These are phyloP conservation scores for Aeminium ludgeri DNA, from an alignment of 495 filamentous ascomycete species.

Conservation along the genomic window DNA sequence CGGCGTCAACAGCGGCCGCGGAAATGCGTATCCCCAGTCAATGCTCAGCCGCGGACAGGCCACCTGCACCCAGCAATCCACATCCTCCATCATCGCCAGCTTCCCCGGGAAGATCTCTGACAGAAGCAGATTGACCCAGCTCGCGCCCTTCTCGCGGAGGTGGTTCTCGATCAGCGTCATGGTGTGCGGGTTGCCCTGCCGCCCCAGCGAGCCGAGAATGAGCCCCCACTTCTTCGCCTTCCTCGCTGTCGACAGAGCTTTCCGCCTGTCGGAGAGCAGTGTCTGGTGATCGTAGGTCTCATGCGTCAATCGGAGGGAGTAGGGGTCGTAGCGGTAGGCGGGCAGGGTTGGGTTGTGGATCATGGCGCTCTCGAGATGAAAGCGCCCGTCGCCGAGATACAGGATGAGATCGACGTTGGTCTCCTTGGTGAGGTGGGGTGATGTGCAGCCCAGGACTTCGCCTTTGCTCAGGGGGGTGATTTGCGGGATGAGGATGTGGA, in stretches of 20 bases:
- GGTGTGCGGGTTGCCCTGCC: constrained; percentile 90
- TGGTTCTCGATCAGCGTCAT: constrained; percentile 69
- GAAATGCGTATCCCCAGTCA: constrained; percentile 97
- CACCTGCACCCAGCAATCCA: constrained; percentile 96
- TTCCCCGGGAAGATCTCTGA: constrained; percentile 95
- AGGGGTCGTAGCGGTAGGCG: constrained; percentile 93
- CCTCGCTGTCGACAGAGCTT: constrained; percentile 59
- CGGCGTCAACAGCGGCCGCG: constrained; percentile 71
- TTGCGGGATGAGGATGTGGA: constrained; percentile 70
- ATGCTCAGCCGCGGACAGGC: constrained; percentile 90
- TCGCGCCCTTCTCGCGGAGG: constrained; percentile 48
- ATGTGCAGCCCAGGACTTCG: constrained; percentile 92
- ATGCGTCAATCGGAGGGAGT: constrained; percentile 74
- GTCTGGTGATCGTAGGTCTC: constrained; percentile 81
- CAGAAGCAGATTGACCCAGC: constrained; percentile 66
- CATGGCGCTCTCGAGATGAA: constrained; percentile 96
- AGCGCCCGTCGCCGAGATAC: constrained; percentile 89
- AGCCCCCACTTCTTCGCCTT: constrained; percentile 77
- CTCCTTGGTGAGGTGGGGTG: constrained; percentile 47
- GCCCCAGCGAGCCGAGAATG: constrained; percentile 78
- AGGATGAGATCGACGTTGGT: constrained; percentile 58
- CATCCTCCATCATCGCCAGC: constrained; percentile 73
- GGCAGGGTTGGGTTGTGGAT: constrained; percentile 86
- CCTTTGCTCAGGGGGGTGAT: constrained; percentile 83
- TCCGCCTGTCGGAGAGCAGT: constrained; percentile 62